Evolutionary conservation across 2,329 filamentous ascomycete species (phyloP), one percentile per base, ranked within the genome.

Genomic region (Diplocarpon mali): DNA sequence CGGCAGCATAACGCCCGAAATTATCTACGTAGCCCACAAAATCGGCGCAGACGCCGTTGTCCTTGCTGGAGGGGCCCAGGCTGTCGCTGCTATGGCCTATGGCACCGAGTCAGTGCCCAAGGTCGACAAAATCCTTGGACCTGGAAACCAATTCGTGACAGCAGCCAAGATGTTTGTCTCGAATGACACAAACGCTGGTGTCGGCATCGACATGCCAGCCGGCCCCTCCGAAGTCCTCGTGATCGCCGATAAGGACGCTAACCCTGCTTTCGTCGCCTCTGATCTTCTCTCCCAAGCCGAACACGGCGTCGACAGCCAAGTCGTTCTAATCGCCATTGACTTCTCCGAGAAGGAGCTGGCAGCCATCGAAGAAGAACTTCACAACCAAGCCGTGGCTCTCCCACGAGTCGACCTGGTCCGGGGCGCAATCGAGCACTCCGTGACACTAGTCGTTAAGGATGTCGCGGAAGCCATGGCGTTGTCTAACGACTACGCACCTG

Each of bases 161-260:
- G 92, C 92, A 0, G 92, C 86, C 42, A 98, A 98, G 76, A 98
- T 98, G 92, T 75, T 89, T 57, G 92, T 98, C 35, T 86, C 83
- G 65, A 98, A 98, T 65, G 92, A 98, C 63, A 96, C 92, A 36
- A 93, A 88, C 48, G 92, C 92, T 11, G 85, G 86, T 16, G 89
- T 95, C 34, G 83, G 87, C 65, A 98, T 98, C 58, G 92, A 98
- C 62, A 98, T 98, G 92, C 92, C 92, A 10, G 92, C 92, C 30
- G 92, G 92, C 0, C 92, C 92, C 0, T 95, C 88, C 30, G 92
- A 98, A 64, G 88, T 98, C 2, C 76, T 98, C n/a, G 92, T 98
- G 45, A 75, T 98, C 41, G 92, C 92, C 27, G 92, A 98, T 67
- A 78, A 80, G 63, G 74, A 81, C 40, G 80, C 92, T 40, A 90